phyloP scores from a whole-genome alignment of 345 rosid species.

The Acer yangbiense region DNA sequence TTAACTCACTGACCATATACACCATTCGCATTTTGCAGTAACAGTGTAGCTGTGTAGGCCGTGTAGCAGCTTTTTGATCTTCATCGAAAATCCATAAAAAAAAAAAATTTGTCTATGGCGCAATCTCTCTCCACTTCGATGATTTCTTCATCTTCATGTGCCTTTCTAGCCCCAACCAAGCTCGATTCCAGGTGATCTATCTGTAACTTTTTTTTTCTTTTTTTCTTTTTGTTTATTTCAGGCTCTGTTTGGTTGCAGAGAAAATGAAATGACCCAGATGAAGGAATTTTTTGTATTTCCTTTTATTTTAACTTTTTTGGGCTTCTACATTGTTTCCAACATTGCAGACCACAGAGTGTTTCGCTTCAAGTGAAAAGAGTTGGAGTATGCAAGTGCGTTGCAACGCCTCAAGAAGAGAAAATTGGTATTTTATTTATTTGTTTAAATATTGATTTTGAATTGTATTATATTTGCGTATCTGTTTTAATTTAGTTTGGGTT shows the following conservation, averaged over 20 bases:
- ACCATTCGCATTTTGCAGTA: too few species aligned
- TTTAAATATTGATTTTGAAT: not conserved
- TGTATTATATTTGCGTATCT: not conserved
- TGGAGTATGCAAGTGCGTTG: conserved; percentile 39
- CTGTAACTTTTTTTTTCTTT: not conserved
- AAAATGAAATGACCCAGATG: not conserved
- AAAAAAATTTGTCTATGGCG: too few species aligned
- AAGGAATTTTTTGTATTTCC: not conserved
- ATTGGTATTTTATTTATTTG: conserved; percentile 30
- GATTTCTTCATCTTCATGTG: conserved; percentile 51
- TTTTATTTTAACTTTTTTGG: not conserved
- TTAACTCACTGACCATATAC: too few species aligned
- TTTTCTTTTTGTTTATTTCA: too few species aligned
- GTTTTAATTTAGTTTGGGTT: not conserved
- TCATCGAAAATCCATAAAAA: too few species aligned
- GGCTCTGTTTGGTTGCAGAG: not conserved
- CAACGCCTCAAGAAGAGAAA: conserved; percentile 45
- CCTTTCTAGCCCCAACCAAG: conserved; percentile 35
- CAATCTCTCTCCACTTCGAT: conserved; percentile 31
- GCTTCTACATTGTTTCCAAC: not conserved
- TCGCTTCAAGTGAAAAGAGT: conserved; percentile 34
- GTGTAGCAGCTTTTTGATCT: too few species aligned
- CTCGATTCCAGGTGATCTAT: conserved; percentile 36
- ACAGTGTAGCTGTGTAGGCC: too few species aligned
- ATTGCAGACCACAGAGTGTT: conserved; percentile 31